Conservation (phyloP, 352 stramenopile genomes). For the Phytophthora litchii region DNA sequence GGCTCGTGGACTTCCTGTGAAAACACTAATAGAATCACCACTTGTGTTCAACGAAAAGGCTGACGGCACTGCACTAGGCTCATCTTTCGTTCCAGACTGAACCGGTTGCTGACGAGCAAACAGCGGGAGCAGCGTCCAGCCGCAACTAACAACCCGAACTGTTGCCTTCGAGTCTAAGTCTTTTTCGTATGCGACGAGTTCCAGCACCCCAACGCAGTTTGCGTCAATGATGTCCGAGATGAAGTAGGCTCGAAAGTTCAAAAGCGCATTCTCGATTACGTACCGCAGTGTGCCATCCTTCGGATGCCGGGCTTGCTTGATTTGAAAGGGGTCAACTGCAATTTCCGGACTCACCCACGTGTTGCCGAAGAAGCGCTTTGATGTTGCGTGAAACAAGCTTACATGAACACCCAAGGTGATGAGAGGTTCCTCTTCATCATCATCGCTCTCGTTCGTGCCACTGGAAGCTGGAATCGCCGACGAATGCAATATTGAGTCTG, state of each 20-base stretch:
- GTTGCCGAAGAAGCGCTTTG: constrained; percentile 93
- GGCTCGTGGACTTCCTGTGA: constrained; percentile 68
- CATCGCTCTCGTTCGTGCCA: constrained; percentile 35
- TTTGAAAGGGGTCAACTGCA: constrained; percentile 48
- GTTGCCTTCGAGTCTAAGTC: constrained; percentile 78
- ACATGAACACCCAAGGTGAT: constrained; percentile 82
- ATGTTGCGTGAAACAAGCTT: constrained; percentile 87
- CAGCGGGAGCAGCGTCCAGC: constrained; percentile 92
- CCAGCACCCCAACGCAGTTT: constrained; percentile 92
- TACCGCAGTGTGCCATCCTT: constrained; percentile 56
- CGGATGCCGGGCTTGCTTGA: constrained; percentile 53
- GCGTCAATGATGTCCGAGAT: constrained; percentile 86
- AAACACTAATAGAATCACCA: constrained; percentile 69
- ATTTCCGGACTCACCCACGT: constrained; percentile 88
- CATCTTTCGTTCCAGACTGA: constrained; percentile 3
- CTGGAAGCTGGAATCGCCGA: constrained; percentile 29
- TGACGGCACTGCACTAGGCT: constrained; percentile 19
- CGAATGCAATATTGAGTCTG: constrained; percentile 50
- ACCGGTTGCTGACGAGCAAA: constrained; percentile 59
- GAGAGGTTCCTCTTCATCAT: constrained; percentile 51
- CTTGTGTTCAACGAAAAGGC: constrained; percentile 42
- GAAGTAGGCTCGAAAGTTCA: constrained; percentile 88
- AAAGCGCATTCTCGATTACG: constrained; percentile 50
- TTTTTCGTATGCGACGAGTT: constrained; percentile 92
- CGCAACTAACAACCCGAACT: constrained; percentile 82